Base-by-base conservation (phyloP, 2,329 filamentous ascomycete species). In the Amauroascus verrucosus region DNA sequence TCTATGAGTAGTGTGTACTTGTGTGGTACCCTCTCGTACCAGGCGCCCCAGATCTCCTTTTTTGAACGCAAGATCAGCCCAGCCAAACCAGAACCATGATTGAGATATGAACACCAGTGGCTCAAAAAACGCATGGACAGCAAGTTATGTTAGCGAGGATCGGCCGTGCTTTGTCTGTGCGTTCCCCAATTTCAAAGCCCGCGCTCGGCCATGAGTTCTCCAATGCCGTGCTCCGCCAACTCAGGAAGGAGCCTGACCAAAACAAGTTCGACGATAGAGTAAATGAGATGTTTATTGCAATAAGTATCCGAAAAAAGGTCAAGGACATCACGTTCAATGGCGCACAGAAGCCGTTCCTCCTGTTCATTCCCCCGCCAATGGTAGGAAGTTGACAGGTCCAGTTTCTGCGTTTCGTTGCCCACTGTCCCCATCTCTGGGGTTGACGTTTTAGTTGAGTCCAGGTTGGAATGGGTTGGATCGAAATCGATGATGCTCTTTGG, bases 241-340 rank as follows among this genome's bases (percentile, higher is more conserved):
- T 98, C 93, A 3, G 93, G 93, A 64, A 95, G 80, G 57, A 97
- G 69, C 59, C 85, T 81, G 54, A 88, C 79, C n/a, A 96, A 74
- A 1, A 95, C 67, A 54, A 91, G 71, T 71, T 98, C 93, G 32
- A 97, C 72, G 46, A 93, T 75, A 43, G 81, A 77, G 64, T 95
- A 95, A 61, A 95, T 74, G 30, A 97, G 73, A 71, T 96, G 89
- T 72, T 90, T 94, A 71, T 98, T 98, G 70, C 89, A 85, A 71
- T 95, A 95, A 49, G 79, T 75, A 69, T 96, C 89, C 14, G 79
- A 80, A 60, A 95, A 84, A 35, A 90, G 75, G 61, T 85, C 81
- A 45, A 97, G 75, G 44, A 89, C 73, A 22, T 74, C 72, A 51
- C 77, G 72, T 63, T 83, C 80, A 58, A 88, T 77, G 60, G 84